These are phyloP conservation scores for Flaveria brownii DNA, from an alignment of 129 eudicot species.

Conservation along the genomic window DNA sequence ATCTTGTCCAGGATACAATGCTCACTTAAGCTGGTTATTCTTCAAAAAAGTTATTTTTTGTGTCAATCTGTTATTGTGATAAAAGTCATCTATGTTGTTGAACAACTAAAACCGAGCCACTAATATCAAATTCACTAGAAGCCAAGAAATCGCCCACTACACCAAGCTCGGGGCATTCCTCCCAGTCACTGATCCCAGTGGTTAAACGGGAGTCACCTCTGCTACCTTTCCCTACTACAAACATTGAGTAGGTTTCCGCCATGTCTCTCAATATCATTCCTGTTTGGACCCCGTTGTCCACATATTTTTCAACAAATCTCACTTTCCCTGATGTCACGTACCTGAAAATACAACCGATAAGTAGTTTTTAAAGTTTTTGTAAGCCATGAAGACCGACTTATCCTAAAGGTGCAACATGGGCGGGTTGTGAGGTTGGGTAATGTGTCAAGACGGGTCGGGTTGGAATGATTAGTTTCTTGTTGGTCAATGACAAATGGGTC, in stretches of 20 bases:
- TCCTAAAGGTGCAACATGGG: neutral
- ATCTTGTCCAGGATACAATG: constrained; percentile 1
- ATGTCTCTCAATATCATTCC: constrained; percentile 68
- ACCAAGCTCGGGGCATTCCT: constrained; percentile 94
- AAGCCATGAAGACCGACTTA: neutral
- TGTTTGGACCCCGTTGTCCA: constrained; percentile 66
- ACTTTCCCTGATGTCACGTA: constrained; percentile 79
- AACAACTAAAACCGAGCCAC: constrained; percentile 74
- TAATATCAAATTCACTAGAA: constrained; percentile 68
- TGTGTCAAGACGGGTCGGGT: constrained; percentile 6
- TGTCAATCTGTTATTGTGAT: neutral
- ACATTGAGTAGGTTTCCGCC: constrained; percentile 65
- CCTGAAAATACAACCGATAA: constrained; percentile 37
- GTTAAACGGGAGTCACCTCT: constrained; percentile 59
- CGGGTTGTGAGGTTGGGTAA: neutral
- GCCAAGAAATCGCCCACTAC: constrained; percentile 81
- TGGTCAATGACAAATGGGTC: neutral
- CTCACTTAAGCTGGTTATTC: neutral
- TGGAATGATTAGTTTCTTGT: neutral
- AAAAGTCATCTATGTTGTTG: constrained; percentile 51
- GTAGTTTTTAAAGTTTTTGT: neutral
- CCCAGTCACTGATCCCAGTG: constrained; percentile 91
- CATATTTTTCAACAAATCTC: constrained; percentile 70
- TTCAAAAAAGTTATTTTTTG: neutral
- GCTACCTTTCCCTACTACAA: constrained; percentile 78